These are phyloP conservation scores for Seiridium cupressi DNA, from an alignment of 2,329 filamentous ascomycete genomes.

Conservation along the genomic window DNA sequence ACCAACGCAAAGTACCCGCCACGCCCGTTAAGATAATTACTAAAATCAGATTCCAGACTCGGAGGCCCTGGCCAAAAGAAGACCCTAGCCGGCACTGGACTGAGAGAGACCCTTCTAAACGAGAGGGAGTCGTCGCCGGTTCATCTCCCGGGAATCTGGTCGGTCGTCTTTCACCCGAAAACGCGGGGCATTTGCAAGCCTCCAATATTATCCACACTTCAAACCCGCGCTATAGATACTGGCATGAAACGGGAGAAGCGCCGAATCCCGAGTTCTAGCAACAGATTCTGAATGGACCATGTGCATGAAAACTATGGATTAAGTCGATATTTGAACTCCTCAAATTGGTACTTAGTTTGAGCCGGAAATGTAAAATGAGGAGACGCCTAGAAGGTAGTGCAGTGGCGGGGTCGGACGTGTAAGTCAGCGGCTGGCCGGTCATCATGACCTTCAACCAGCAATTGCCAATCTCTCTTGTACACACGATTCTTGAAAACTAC, in stretches of 20 bases:
- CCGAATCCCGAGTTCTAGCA: neutral
- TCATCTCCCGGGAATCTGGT: neutral
- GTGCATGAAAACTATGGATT: neutral
- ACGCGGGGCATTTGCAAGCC: slow-evolving; percentile 4
- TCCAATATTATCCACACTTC: neutral
- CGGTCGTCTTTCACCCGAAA: slow-evolving; percentile 5
- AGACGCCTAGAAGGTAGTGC: neutral
- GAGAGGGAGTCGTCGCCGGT: neutral
- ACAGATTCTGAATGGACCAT: neutral
- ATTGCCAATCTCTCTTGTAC: too few relatives aligned
- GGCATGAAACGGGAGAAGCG: neutral
- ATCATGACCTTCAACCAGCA: neutral
- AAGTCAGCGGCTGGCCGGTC: neutral
- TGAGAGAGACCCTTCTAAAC: too few relatives aligned
- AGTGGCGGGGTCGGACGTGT: neutral
- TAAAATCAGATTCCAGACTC: neutral
- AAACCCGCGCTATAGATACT: neutral
- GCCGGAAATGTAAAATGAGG: neutral
- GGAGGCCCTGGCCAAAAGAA: neutral
- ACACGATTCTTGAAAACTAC: neutral
- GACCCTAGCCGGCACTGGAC: neutral
- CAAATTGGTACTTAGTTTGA: neutral
- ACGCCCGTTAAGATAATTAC: neutral
- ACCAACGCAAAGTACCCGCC: neutral
- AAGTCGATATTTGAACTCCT: too few relatives aligned